Percentiles rank a stretch among this genome's conserved stretches.
Conservation (phyloP, 177 flowering plant species). For the Vitis hybrid region DNA sequence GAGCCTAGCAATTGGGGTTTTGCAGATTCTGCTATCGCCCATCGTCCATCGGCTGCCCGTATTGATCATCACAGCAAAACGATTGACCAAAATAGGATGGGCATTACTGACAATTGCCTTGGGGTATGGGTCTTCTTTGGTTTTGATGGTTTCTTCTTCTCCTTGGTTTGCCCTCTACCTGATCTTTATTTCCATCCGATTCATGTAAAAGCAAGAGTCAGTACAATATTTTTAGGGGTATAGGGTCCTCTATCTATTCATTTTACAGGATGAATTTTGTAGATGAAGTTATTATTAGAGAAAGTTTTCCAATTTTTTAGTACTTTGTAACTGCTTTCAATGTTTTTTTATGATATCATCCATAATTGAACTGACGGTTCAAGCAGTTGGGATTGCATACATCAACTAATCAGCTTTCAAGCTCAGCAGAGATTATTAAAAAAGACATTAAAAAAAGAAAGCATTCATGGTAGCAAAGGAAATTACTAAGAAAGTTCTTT, state of each 20-base stretch:
- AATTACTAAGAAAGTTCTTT: background rate
- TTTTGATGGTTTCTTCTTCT: conserved; percentile 3
- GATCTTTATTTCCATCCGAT: background rate
- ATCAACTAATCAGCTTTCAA: background rate
- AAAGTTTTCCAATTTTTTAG: no score
- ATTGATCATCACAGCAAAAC: background rate
- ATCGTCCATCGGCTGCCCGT: background rate
- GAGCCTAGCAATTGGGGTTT: background rate
- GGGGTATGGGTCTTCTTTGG: conserved; percentile 6
- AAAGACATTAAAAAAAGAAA: no score
- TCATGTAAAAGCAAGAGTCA: background rate
- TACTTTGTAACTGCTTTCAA: no score
- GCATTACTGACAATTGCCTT: background rate
- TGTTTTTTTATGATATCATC: no score
- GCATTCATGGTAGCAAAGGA: background rate
- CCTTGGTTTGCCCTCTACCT: conserved; percentile 2
- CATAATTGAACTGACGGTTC: no score
- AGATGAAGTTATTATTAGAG: no score
- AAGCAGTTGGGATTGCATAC: no score
- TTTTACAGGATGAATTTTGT: no score
- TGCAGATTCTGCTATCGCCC: background rate
- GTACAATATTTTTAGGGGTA: no score
- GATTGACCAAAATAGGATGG: background rate
- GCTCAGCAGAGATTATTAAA: background rate
- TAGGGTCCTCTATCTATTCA: background rate